Evolutionary conservation across 2,329 filamentous ascomycete species (phyloP), one percentile per base, ranked within the genome.

Genomic region (Ophiostoma sp.): DNA sequence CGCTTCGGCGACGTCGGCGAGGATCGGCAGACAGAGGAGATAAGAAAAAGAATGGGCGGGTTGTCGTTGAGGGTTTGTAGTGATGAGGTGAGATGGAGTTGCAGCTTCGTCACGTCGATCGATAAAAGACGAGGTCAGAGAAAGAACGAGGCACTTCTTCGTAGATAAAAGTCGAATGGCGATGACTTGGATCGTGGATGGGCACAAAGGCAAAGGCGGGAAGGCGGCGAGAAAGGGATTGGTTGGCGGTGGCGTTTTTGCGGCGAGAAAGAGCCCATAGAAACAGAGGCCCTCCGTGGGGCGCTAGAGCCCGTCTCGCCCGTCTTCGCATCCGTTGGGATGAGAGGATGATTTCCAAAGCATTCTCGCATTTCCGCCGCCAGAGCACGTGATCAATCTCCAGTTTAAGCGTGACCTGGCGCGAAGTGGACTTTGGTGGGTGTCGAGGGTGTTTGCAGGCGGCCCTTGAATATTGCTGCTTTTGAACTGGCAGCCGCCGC

Each of bases 211-310:
- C 70, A 52, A 52, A 71, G 59, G 70, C 50, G 42, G 19, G 22
- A 12, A 57, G 33, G 52, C 52, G 71, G 39, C 39, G 63, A 52
- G 31, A 66, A 61, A 61, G 69, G 66, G 68, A 73, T 63, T 69
- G 72, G 66, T 68, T 59, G 66, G 64, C 45, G 33, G 68, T 70
- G 68, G 50, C 68, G 71, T 59, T 68, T 72, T n/a, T 28, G 25
- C 45, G 17, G 28, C 33, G 63, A 45, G 17, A 70, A 55, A 70
- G 68, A 48, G 15, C 33, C 33, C 33, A 36, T 36, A 15, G 42
- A 48, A 48, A 48, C 15, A 17, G 42, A 48, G 42, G 59, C 33
- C n/a, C n/a, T 39, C 50, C 31, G 50, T n/a, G 28, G 57, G 63
- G 42, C 63, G 22, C 63, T 64, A 42, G 61, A 28, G 22, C 31